phyloP scores from a whole-genome alignment of 2,329 filamentous ascomycete genomes.

The Pezicula carpinea region DNA sequence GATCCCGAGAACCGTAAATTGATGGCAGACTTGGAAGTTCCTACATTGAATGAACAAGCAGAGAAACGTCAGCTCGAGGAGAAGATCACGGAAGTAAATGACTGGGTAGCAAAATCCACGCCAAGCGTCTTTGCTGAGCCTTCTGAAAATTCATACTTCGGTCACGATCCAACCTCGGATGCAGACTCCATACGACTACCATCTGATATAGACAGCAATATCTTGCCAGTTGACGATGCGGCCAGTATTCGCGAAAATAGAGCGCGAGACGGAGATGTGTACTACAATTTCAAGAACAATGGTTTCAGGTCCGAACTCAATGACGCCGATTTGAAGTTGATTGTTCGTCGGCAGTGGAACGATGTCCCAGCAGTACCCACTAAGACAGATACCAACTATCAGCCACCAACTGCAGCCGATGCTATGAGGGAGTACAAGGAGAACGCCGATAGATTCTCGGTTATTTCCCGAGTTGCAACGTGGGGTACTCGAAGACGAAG shows the following conservation, averaged over 20 bases:
- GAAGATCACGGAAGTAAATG: conserved; percentile 28
- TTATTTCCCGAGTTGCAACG: conserved; percentile 60
- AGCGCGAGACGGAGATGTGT: conserved; percentile 25
- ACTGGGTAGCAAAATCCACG: conserved; percentile 26
- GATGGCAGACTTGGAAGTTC: conserved; percentile 17
- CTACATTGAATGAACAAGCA: conserved; percentile 28
- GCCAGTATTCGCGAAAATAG: conserved; percentile 27
- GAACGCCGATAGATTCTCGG: conserved; percentile 45
- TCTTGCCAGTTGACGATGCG: conserved; percentile 23
- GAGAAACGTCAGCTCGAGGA: conserved; percentile 20
- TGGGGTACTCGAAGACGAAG: conserved; percentile 66
- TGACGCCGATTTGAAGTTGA: conserved; percentile 21
- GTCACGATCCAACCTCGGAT: conserved; percentile 8
- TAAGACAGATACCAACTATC: conserved; percentile 32
- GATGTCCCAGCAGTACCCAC: conserved; percentile 33
- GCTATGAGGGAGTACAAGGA: conserved; percentile 41
- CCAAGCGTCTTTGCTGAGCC: conserved; percentile 14
- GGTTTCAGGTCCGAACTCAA: conserved; percentile 9
- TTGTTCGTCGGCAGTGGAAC: conserved; percentile 25
- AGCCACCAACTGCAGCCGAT: conserved; percentile 42
- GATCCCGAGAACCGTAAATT: conserved; percentile 23
- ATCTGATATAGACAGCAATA: conserved; percentile 14
- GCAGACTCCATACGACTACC: not conserved
- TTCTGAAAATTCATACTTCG: conserved; percentile 16
- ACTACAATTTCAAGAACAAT: conserved; percentile 20